Conservation (phyloP, 1,139 yeast species). For the Pichia sp. region DNA sequence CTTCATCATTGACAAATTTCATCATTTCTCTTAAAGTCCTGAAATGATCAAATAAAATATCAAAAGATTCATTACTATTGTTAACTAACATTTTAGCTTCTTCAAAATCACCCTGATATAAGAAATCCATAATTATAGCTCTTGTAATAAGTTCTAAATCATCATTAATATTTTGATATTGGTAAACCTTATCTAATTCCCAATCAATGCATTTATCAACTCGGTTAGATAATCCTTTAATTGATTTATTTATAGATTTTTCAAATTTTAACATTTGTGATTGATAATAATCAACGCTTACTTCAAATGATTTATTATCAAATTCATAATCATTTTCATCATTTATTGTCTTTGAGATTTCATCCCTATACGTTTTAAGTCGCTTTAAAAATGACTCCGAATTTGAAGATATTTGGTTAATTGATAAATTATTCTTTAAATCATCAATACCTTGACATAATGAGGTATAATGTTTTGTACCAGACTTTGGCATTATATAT, state of each 20-base stretch:
- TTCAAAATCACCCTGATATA: constrained; percentile 39
- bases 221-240: constrained; percentile 31
- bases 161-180: constrained; percentile 29
- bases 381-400: constrained; percentile 5
- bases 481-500: not conserved
- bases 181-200: constrained; percentile 30
- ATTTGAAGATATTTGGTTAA: constrained; percentile 28
- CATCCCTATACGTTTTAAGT: not conserved
- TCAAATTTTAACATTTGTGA: constrained; percentile 21
- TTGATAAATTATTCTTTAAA: constrained; percentile 21
- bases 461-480: constrained; percentile 8
- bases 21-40: constrained; percentile 27
- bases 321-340: not conserved
- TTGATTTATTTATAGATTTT: constrained; percentile 24
- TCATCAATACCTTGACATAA: constrained; percentile 28
- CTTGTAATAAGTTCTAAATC: constrained; percentile 26
- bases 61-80: constrained; percentile 25
- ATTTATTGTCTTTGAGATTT: not conserved
- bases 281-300: constrained; percentile 4
- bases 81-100: constrained; percentile 23
- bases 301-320: not conserved
- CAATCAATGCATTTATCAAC: constrained; percentile 32
- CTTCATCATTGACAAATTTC: constrained; percentile 2
- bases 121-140: constrained; percentile 39
- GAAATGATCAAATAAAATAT: constrained; percentile 31